A percentile compares a stretch with the other conserved stretches of the same genome.
These are phyloP conservation scores for Powellomyces hirtus DNA, from an alignment of 192 early-diverging fungal species.

Conservation along the genomic window DNA sequence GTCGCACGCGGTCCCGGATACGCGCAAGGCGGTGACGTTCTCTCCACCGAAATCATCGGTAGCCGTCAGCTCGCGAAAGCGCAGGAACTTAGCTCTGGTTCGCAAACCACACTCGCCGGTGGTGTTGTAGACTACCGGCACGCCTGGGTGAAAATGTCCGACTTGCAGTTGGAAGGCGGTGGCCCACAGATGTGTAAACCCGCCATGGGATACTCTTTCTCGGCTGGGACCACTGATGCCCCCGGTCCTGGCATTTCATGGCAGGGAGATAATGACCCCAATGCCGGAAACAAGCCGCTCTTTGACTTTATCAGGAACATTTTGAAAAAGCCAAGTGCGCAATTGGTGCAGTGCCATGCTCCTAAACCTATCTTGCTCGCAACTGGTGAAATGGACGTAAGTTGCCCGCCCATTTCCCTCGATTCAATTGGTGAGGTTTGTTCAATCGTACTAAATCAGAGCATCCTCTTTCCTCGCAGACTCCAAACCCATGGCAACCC, in stretches of 20 bases:
- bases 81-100: constrained; percentile 6
- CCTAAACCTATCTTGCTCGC: constrained; percentile 58
- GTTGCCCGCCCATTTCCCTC: background rate
- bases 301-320: constrained; percentile 26
- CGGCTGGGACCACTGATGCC: constrained; percentile 57
- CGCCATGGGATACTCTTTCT: constrained; percentile 49
- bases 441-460: background rate
- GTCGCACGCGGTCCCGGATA: constrained; percentile 44
- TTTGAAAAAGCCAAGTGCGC: constrained; percentile 25
- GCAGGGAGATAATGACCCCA: constrained; percentile 32
- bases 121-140: constrained; percentile 37
- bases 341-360: constrained; percentile 46
- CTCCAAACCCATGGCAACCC: constrained; percentile 54
- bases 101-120: background rate
- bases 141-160: constrained; percentile 44
- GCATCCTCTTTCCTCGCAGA: background rate
- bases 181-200: constrained; percentile 31
- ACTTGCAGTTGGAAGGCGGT: too few relatives aligned
- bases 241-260: constrained; percentile 18
- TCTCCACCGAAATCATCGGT: constrained; percentile 45
- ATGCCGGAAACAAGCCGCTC: constrained; percentile 27
- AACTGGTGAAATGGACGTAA: constrained; percentile 49
- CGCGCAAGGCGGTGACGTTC: constrained; percentile 28
- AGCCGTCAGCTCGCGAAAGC: constrained; percentile 32
- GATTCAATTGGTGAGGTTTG: too few relatives aligned